Percentiles rank a stretch among this genome's conserved stretches.
Conservation (phyloP, 1,284 basidiomycete genomes). For the Papiliotrema flavescens region DNA sequence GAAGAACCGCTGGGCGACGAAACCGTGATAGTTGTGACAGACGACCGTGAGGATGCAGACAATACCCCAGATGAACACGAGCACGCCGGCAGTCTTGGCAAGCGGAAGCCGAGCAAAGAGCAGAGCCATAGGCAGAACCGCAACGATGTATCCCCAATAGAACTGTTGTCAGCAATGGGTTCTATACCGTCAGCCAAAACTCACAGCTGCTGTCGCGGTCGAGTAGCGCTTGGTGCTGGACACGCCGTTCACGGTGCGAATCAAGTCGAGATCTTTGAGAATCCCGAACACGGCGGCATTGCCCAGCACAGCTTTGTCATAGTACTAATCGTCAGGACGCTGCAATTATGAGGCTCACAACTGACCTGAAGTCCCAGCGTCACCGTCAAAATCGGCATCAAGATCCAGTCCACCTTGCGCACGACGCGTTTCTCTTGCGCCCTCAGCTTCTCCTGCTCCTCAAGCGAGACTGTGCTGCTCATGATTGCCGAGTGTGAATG, state of each 20-base stretch:
- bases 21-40: conserved; percentile 44
- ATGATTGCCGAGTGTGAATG: neutral
- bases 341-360: neutral
- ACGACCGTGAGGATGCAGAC: conserved; percentile 52
- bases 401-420: conserved; percentile 27
- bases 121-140: conserved; percentile 50
- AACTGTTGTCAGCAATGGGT: conserved; percentile 30
- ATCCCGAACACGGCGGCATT: conserved; percentile 54
- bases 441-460: neutral
- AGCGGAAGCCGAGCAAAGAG: conserved; percentile 50
- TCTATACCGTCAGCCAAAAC: conserved; percentile 1
- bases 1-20: conserved; percentile 52
- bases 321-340: neutral
- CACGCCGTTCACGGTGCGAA: conserved; percentile 38
- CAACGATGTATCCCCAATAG: conserved; percentile 54
- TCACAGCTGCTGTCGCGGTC: conserved; percentile 40
- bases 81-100: conserved; percentile 36
- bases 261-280: conserved; percentile 48
- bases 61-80: conserved; percentile 51
- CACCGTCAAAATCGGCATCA: conserved; percentile 51
- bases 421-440: conserved; percentile 20
- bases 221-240: conserved; percentile 42
- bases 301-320: conserved; percentile 40
- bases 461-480: neutral
- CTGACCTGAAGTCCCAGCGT: conserved; percentile 50